Evolutionary conservation across 441 rosid genomes (phyloP).

Genomic region (Bocquillonia castaneifolia): DNA sequence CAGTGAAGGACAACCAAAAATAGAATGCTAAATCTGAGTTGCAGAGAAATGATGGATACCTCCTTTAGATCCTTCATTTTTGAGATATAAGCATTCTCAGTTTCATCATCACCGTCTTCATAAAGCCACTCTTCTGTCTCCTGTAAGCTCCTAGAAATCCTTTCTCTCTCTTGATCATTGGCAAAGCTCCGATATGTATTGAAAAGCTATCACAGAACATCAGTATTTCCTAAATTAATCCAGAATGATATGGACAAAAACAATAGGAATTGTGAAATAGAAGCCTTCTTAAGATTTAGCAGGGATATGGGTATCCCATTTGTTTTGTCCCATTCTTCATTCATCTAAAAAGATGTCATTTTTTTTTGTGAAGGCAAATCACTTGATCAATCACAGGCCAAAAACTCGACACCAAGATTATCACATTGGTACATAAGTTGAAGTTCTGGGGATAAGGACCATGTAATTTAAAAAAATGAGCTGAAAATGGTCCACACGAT

Average conservation of each 20-base stretch:
- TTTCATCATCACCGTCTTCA: conserved; percentile 57
- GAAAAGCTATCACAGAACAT: conserved; percentile 37
- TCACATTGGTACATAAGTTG: not conserved
- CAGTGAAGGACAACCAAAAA: not conserved
- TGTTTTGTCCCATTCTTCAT: not conserved
- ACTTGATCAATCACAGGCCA: not conserved
- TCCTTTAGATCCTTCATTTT: conserved; percentile 46
- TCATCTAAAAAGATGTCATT: not conserved
- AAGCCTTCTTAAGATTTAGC: conserved; percentile 1
- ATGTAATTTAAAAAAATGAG: not conserved
- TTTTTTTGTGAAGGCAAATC: not conserved
- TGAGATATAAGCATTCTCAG: conserved; percentile 40
- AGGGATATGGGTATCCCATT: not conserved
- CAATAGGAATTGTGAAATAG: not conserved
- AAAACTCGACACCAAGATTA: conserved; percentile 3
- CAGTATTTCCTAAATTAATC: conserved; percentile 10
- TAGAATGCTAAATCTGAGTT: not conserved
- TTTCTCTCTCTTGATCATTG: conserved; percentile 47
- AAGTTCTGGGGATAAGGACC: not conserved
- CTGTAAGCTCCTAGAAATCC: conserved; percentile 46
- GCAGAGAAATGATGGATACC: conserved; percentile 28
- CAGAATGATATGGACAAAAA: not conserved
- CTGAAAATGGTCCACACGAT: not conserved
- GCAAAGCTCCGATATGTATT: conserved; percentile 53
- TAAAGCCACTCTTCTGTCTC: conserved; percentile 67